Conservation (phyloP, 75 land plant genomes). For the Selaginella tamariscina region DNA sequence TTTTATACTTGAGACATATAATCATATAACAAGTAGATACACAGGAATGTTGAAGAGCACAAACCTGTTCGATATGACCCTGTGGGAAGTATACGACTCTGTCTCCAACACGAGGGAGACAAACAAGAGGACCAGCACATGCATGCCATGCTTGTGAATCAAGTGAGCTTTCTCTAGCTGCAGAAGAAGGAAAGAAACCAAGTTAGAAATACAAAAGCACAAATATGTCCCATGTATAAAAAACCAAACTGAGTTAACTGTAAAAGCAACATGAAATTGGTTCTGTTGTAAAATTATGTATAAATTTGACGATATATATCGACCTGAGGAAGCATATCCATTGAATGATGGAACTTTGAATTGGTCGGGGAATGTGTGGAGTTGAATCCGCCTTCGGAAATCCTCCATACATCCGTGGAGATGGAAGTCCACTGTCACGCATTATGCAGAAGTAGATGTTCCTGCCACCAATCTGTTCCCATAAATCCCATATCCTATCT, state of each 20-base stretch:
- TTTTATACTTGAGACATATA: no score
- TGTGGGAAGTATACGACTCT: slow-evolving; percentile 38
- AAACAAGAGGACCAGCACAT: slow-evolving; percentile 11
- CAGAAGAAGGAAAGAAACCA: no score
- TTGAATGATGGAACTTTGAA: not conserved
- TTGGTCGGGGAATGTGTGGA: not conserved
- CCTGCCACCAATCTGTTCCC: not conserved
- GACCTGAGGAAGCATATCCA: not conserved
- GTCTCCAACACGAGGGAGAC: slow-evolving; percentile 5
- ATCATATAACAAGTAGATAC: no score
- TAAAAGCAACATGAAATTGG: not conserved
- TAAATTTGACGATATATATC: not conserved
- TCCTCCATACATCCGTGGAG: not conserved
- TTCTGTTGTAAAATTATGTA: not conserved
- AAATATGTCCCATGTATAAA: no score
- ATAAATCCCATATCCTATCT: not conserved
- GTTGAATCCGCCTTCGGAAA: not conserved
- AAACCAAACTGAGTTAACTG: not conserved
- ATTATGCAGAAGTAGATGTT: not conserved
- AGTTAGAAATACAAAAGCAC: no score
- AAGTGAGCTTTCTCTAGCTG: not conserved
- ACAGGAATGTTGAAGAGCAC: no score
- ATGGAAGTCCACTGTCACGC: not conserved
- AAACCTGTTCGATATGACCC: slow-evolving; percentile 72
- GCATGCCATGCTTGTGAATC: slow-evolving; percentile 13